Percentiles rank a stretch among this genome's conserved stretches.
phyloP scores from a whole-genome alignment of 805 yeast genomes.

The Candida awuae region DNA sequence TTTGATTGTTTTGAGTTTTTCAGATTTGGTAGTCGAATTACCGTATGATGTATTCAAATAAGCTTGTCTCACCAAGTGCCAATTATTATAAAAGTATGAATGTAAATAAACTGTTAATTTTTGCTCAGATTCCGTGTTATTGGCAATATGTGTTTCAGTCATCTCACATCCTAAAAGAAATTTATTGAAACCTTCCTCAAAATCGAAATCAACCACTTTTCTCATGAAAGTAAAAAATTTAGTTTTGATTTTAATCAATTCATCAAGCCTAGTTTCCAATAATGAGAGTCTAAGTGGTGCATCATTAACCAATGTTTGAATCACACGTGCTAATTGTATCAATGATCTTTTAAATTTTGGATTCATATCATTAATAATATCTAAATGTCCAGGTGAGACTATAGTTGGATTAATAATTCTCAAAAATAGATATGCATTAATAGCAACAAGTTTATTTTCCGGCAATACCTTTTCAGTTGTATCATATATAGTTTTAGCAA shows the following conservation, averaged over 20 bases:
- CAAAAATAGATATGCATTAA: conserved; percentile 81
- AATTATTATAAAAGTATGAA: conserved; percentile 41
- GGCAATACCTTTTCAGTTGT: conserved; percentile 57
- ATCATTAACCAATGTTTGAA: conserved; percentile 85
- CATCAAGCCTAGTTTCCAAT: conserved; percentile 30
- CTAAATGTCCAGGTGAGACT: conserved; percentile 68
- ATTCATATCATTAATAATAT: conserved; percentile 15
- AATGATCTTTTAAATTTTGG: conserved; percentile 48
- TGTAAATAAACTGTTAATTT: conserved; percentile 30
- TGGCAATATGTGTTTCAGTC: no score
- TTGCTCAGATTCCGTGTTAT: neutral
- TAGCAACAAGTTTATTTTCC: conserved; percentile 58
- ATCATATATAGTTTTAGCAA: conserved; percentile 57
- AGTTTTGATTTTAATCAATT: conserved; percentile 32
- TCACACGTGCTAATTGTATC: conserved; percentile 70
- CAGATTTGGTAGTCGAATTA: conserved; percentile 12
- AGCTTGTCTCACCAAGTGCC: conserved; percentile 26
- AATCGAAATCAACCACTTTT: conserved; percentile 19
- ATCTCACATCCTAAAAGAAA: conserved; percentile 1
- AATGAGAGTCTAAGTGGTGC: conserved; percentile 64
- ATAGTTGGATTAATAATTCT: conserved; percentile 83
- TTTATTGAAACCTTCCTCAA: conserved; percentile 6
- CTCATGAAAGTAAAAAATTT: conserved; percentile 36
- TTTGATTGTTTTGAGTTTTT: conserved; percentile 26
- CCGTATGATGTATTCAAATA: conserved; percentile 16